Conservation (phyloP, 148 eudicot genomes). For the Nepenthes mirabilis region DNA sequence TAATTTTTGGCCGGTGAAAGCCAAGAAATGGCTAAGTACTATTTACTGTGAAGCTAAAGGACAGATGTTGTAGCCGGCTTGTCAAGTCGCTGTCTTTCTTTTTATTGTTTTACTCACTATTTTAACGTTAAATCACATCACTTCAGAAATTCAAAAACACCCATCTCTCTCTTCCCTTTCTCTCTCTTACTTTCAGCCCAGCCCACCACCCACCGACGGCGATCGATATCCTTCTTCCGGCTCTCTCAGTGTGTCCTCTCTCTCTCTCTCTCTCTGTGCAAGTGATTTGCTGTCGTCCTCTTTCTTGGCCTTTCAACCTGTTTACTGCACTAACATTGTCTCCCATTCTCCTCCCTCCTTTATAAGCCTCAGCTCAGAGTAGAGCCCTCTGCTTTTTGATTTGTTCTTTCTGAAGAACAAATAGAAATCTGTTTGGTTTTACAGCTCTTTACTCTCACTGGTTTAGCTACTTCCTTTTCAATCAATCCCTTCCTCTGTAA, state of each 20-base stretch:
- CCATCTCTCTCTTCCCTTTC: not conserved
- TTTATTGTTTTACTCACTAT: not conserved
- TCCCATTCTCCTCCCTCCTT: not conserved
- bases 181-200: too few relatives aligned
- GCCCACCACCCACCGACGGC: not conserved
- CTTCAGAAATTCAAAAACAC: constrained; percentile 12
- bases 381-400: too few relatives aligned
- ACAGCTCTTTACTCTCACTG: too few relatives aligned
- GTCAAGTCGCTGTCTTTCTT: constrained; percentile 20
- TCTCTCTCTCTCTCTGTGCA: constrained; percentile 7
- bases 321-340: not conserved
- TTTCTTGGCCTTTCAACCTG: not conserved
- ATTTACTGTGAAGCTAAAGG: too few relatives aligned
- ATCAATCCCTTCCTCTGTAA: too few relatives aligned
- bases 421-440: too few relatives aligned
- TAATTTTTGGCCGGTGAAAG: too few relatives aligned
- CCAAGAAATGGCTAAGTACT: too few relatives aligned
- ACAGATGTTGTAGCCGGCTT: constrained; percentile 16
- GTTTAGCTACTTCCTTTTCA: too few relatives aligned
- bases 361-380: too few relatives aligned
- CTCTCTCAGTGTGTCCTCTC: not conserved
- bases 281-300: constrained; percentile 1
- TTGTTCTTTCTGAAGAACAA: too few relatives aligned
- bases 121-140: constrained; percentile 30
- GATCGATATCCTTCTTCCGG: not conserved